Base-by-base conservation (phyloP, 2,329 filamentous ascomycete genomes). In the Dothiorella sarmentorum region DNA sequence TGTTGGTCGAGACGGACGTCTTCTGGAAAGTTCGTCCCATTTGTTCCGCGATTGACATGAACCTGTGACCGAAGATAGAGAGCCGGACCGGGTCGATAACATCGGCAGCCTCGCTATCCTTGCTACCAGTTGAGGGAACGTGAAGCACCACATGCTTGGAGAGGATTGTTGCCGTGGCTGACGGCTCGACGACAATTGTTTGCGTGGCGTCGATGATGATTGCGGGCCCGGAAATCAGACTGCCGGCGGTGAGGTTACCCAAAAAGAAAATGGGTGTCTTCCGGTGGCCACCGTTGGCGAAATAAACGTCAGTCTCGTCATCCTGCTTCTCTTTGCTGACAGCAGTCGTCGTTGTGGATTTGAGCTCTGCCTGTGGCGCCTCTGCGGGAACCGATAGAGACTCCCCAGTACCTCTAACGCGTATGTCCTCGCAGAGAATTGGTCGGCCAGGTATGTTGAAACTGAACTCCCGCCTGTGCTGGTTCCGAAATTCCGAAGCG, bases 41-140 rank as follows among this genome's bases (percentile, higher is more conserved):
- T 61, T 84, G 81, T 60, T 84, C 81, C 0, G 81, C 81, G 18
- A 84, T 82, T 3, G 79, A 78, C 81, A 84, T 83, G 71, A 84
- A 83, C 0, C 81, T 73, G 63, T 83, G 80, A 0, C 78, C 79
- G 57, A 83, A 83, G 42, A 84, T 78, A 10, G 77, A 81, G 2
- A 84, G 74, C 29, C 78, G 73, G 38, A 83, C 82, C 0, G 81
- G 81, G 60, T 80, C 77, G 27, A 80, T 70, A 10, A 22, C 22
- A 7, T 58, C 42, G 6, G 24, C 55, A 40, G 35, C 31, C 9
- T 38, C 58, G 31, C 35, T 9, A 5, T 77, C 71, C n/a, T 78
- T 66, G 1, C 24, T 55, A 13, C 76, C 65, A 7, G 51, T 11
- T 4, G 51, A 43, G 3, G 68, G 51, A 58, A 72, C 61, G 22